Evolutionary conservation across 2,329 filamentous ascomycete genomes (phyloP).

Genomic region (Gremmenia infestans): DNA sequence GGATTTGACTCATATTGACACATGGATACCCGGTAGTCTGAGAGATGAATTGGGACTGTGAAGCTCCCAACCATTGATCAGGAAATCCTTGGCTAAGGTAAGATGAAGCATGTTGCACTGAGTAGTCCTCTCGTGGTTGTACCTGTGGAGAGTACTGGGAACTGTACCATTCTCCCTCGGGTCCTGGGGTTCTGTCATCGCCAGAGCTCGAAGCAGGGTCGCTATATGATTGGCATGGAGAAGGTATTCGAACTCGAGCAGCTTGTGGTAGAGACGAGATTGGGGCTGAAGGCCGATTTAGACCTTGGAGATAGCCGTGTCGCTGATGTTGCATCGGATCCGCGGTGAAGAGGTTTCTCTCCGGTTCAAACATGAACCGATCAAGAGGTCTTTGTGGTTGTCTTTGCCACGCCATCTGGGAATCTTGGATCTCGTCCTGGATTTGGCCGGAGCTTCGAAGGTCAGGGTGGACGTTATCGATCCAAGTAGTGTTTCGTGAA

Average conservation of each 20-base stretch:
- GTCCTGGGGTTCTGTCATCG: conserved; percentile 19
- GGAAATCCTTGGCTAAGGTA: conserved; percentile 9
- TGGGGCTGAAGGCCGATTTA: conserved; percentile 9
- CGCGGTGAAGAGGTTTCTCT: conserved; percentile 15
- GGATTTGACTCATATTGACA: conserved; percentile 28
- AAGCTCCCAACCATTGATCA: conserved; percentile 1
- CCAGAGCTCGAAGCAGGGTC: conserved; percentile 18
- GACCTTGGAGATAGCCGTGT: background rate
- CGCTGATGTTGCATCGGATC: background rate
- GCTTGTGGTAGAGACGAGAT: conserved; percentile 16
- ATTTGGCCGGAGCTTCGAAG: conserved; percentile 6
- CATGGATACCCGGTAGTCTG: conserved; percentile 7
- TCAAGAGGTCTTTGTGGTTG: conserved; percentile 16
- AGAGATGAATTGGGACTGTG: background rate
- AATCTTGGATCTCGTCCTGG: background rate
- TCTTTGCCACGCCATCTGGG: conserved; percentile 3
- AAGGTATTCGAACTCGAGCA: conserved; percentile 13
- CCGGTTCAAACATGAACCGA: conserved; percentile 17
- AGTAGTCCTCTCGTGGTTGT: conserved; percentile 11
- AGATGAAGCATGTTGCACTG: conserved; percentile 1
- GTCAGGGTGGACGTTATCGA: conserved; percentile 16
- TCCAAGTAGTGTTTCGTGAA: conserved; percentile 8
- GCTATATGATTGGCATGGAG: conserved; percentile 23
- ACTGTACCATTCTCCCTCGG: conserved; percentile 19
- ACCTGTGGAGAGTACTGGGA: conserved; percentile 12